phyloP scores from a whole-genome alignment of 2,329 filamentous ascomycete genomes.

The Aspergillus sp. region DNA sequence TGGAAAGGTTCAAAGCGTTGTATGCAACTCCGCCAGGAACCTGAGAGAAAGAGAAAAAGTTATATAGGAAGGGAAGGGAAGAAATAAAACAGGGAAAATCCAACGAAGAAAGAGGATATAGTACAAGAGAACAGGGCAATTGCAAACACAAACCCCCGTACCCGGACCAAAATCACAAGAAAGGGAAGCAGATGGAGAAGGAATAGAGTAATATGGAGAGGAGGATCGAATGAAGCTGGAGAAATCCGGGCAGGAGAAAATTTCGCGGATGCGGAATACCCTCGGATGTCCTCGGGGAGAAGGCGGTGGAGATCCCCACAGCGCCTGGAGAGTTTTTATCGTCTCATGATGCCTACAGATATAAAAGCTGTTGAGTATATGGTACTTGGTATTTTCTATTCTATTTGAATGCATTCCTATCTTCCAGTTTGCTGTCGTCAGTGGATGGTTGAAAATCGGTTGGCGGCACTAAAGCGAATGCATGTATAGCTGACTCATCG shows the following conservation, averaged over 20 bases:
- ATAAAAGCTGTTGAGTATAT: too few species aligned
- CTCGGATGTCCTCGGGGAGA: constrained; percentile 40
- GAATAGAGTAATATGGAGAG: constrained; percentile 16
- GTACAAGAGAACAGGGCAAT: constrained; percentile 33
- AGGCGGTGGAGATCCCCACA: constrained; percentile 2
- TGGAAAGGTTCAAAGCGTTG: not conserved
- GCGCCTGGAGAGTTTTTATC: constrained; percentile 13
- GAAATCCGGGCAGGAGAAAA: constrained; percentile 36
- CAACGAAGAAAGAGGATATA: constrained; percentile 26
- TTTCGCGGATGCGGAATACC: constrained; percentile 43
- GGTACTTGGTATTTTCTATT: too few species aligned
- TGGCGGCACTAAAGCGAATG: too few species aligned
- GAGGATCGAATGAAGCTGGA: constrained; percentile 22
- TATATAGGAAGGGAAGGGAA: constrained; percentile 10
- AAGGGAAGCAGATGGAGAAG: constrained; percentile 14
- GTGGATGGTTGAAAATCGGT: too few species aligned
- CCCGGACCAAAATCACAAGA: constrained; percentile 29
- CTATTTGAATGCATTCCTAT: too few species aligned
- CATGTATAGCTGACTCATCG: too few species aligned
- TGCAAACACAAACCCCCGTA: constrained; percentile 31
- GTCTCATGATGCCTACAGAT: constrained; percentile 1
- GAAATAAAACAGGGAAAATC: constrained; percentile 16
- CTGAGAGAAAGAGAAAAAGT: constrained; percentile 6
- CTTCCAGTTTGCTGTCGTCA: too few species aligned
- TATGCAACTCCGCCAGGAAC: not conserved